Base-by-base conservation (phyloP, 2,329 filamentous ascomycete species). In the Paecilomyces niveus region DNA sequence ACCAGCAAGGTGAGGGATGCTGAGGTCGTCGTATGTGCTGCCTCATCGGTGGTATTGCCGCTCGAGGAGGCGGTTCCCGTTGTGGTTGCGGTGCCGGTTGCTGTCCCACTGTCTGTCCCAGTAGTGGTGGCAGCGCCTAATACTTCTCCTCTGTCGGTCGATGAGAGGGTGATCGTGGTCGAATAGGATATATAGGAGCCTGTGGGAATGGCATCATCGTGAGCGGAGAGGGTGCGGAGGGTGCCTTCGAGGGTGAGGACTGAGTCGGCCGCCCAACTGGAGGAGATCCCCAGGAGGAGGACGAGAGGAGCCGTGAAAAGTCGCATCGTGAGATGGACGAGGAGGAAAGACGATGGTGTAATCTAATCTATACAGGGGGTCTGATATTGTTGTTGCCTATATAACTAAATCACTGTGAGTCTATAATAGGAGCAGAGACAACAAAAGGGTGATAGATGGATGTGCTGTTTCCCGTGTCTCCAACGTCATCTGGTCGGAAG, bases 1-100 rank as follows among this genome's bases (percentile, higher is more conserved):
- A 72, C 66, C 18, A 81, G 67, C 22, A 79, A 51, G 13, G 73
- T 73, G 56, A 73, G 61, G 0, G 75, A 74, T n/a, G 73, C 63
- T 3, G 76, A 71, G 15, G 64, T 73, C 11, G 68, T 70, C 9
- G 70, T 74, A 54, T 50, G 57, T 3, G 54, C 51, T 11, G 61
- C 63, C n/a, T 68, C 62, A 11, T 53, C 57, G 3, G 75, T 70
- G 22, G 63, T 57, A 57, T 71, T 68, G 7, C 62, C 62, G 5
- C 61, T 64, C 3, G 67, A 56, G 10, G 35, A 18, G 45, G 21
- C 7, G 9, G 21, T 52, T 21, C 50, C 22, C 21, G 50, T 15
- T 18, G 50, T 13, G 11, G 59, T 63, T 32, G 62, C 62, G 52
- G 66, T 65, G 31, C 62, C 61, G 58, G 64, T 68, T 57, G 56